phyloP scores from a whole-genome alignment of 2,329 filamentous ascomycete species.

The Juglanconis sp. region DNA sequence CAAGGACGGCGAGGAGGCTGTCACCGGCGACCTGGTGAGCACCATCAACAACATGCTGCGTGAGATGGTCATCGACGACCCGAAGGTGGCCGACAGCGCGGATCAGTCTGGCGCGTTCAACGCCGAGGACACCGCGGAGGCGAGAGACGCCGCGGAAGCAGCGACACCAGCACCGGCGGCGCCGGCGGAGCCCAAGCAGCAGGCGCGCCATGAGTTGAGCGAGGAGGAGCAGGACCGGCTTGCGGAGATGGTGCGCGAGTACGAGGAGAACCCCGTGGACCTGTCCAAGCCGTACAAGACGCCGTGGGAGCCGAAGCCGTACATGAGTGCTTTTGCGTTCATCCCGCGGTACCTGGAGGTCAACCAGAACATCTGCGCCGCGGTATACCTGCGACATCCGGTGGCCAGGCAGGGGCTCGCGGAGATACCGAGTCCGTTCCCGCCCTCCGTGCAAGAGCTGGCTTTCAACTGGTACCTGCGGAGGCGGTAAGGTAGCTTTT shows the following conservation, averaged over 20 bases:
- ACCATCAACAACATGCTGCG: constrained; percentile 51
- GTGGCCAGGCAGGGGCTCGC: constrained; percentile 78
- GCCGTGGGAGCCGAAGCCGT: constrained; percentile 83
- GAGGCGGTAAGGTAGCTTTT: constrained; percentile 55
- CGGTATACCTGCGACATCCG: constrained; percentile 91
- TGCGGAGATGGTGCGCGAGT: constrained; percentile 54
- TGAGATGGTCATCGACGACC: constrained; percentile 39
- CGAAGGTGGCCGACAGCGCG: constrained; percentile 11
- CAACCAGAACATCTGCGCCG: constrained; percentile 94
- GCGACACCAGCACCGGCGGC: background rate
- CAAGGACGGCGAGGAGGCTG: constrained; percentile 30
- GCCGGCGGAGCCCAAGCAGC: background rate
- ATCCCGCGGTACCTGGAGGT: constrained; percentile 95
- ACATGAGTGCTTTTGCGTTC: constrained; percentile 89
- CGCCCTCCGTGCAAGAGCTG: constrained; percentile 66
- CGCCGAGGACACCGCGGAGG: constrained; percentile 20
- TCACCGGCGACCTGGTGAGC: constrained; percentile 45
- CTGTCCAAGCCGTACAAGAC: constrained; percentile 79
- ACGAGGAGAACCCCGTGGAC: constrained; percentile 75
- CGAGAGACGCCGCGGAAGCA: background rate
- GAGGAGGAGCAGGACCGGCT: constrained; percentile 53
- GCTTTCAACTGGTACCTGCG: constrained; percentile 94
- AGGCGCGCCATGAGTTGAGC: constrained; percentile 27
- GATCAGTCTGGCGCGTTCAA: constrained; percentile 16
- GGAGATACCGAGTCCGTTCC: constrained; percentile 83